Evolutionary conservation across 345 rosid genomes (phyloP), one percentile per base, ranked within the genome.

Genomic region (Pugionium cornutum): DNA sequence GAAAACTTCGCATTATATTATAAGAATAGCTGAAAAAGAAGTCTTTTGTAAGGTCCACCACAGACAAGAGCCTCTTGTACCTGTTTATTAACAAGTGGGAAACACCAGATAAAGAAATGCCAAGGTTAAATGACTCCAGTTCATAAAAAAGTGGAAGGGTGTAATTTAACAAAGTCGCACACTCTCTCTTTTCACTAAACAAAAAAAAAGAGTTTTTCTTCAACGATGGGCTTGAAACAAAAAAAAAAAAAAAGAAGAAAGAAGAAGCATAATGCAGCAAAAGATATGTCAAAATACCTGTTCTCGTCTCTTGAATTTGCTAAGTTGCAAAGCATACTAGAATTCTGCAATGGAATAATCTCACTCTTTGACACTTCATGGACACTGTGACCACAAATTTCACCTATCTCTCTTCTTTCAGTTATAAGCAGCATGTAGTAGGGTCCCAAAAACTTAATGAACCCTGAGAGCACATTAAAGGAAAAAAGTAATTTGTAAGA

Each of bases 11-110:
- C 99, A 95, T 91, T 37, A 91, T 76, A 80, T 87, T 89, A 84
- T 89, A 89, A 5, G 99, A 91, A 78, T 95, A 95, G 82, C 99
- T 95, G 79, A 89, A 95, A 78, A 82, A 94, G 95, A 95, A 95
- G 87, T 95, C 96, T 82, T 91, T 91, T 1, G 97, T 95, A 55
- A 95, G 95, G 82, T 95, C 96, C 76, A 95, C 88, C 40, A 76
- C 74, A 86, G 85, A 77, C 36, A 95, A 80, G 62, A 95, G 99
- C 86, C 83, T 91, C 91, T 86, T 95, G 95, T 91, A 95, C 87
- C 99, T 95, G 80, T 37, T 64, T 63, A 78, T 62, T 74, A 78
- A 78, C 51, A 5, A 51, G 40, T 55, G 9, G 34, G 33, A 61
- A 33, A 47, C 50, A 66, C 18, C 48, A 64, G 4, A 44, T 26